Evolutionary conservation across 805 yeast species (phyloP), one percentile per base, ranked within the genome.

Genomic region (Nakazawaea sp.): DNA sequence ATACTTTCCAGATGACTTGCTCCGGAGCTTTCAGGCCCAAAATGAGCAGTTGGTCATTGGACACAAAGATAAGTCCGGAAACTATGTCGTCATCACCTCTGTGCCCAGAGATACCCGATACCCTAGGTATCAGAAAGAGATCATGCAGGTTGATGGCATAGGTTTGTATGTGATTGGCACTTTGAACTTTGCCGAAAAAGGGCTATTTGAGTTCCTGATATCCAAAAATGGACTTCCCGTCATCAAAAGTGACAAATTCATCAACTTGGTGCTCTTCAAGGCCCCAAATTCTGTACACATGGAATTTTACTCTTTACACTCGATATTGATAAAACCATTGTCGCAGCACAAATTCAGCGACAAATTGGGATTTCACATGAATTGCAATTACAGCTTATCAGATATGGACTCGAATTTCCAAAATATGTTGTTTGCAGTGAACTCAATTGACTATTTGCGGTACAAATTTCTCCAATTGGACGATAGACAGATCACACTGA

Each of bases 271-370:
- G 4, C 47, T 70, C n/a, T 88, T 75, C 51, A 70, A 72, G 18
- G 81, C 92, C 1, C 97, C 97, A 0, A 69, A 72, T 30, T 74
- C 81, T 15, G 66, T 66, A 20, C 70, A 73, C 41, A 67, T 89
- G 66, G 95, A 88, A 46, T 86, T 83, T 53, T 81, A 75, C 45
- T 79, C 96, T 3, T 66, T 88, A 8, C 81, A 79, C 44, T 66
- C 71, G 3, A 66, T 68, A 30, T 58, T 61, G 62, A 51, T 51
- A 5, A 18, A 20, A n/a, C 10, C 18, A 12, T 52, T 70, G 11
- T 58, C 62, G 2, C 66, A 58, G 33, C 50, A 53, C 37, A 46
- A 40, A 20, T 36, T 36, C 33, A 38, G 25, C 13, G 28, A 31
- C 3, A 43, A 53, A 16, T 36, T 46, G 10, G 32, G 33, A 12